phyloP scores from a whole-genome alignment of 129 eudicot genomes.

The Tagetes patula region DNA sequence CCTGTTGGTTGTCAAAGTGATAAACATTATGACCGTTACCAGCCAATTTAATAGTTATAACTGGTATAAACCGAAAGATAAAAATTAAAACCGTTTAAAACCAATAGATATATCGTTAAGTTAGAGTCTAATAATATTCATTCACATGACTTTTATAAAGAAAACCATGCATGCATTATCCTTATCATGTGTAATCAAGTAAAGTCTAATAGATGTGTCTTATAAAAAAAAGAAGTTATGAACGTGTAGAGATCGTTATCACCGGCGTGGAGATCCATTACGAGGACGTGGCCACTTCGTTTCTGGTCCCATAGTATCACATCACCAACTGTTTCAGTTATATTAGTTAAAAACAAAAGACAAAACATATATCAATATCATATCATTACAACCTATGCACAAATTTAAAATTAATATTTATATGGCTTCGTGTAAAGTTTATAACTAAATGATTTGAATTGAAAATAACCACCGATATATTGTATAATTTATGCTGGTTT shows the following conservation, averaged over 20 bases:
- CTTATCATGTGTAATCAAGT: not conserved
- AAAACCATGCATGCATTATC: not conserved
- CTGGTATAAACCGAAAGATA: too few species aligned
- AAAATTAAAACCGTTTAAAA: too few species aligned
- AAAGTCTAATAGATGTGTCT: not conserved
- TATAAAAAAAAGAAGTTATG: not conserved
- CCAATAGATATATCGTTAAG: too few species aligned
- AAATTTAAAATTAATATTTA: not conserved
- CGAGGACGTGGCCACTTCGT: slow-evolving; percentile 34
- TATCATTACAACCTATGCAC: not conserved
- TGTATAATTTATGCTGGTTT: too few species aligned
- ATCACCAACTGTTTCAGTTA: slow-evolving; percentile 35
- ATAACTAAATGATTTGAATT: too few species aligned
- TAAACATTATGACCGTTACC: too few species aligned
- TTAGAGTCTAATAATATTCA: not conserved
- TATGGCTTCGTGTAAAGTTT: not conserved
- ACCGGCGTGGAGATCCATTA: slow-evolving; percentile 29
- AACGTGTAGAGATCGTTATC: not conserved
- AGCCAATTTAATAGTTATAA: too few species aligned
- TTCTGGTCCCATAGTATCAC: slow-evolving; percentile 15
- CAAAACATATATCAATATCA: slow-evolving; percentile 19
- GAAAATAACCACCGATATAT: too few species aligned
- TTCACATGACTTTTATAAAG: not conserved
- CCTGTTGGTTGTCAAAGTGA: too few species aligned
- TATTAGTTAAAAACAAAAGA: slow-evolving; percentile 20